Base-by-base conservation (phyloP, 768 basidiomycete genomes). In the Suillus bovinus region DNA sequence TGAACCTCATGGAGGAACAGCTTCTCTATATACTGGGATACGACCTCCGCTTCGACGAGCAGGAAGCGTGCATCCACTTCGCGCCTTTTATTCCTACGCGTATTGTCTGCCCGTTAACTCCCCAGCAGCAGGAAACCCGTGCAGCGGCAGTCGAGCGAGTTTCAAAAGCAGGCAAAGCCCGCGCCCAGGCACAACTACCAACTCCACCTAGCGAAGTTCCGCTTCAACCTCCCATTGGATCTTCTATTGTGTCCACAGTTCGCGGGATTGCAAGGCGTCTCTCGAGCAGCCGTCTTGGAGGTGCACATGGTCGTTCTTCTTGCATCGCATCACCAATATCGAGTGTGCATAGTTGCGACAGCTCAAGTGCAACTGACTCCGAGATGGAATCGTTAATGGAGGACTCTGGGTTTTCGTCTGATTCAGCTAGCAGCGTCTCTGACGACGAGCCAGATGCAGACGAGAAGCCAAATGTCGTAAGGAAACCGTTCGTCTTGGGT, bases 1-100 rank as follows among this genome's bases (percentile, higher is more conserved):
- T 98, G 75, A 97, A 96, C 76, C 82, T 96, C 64, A 99, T 99
- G 96, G 96, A 99, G 79, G 91, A 88, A 78, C 94, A 99, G 77
- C 85, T 99, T 33, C 86, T 99, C 59, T 90, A 84, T 74, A 81
- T 99, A 62, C 87, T 99, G 68, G 92, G 96, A 78, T 96, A 91
- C 73, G 89, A 98, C 74, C 86, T 99, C 61, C 87, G 93, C 54
- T 93, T 98, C 73, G 83, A 86, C 67, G 96, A 99, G 77, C 76
- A 78, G 31, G 94, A 97, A 69, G 88, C 90, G 10, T 83, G 89
- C 68, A 71, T 71, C 33, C 79, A 81, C 13, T 95, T 97, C 77
- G 83, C 81, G 13, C 88, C 91, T 3, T 88, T 91, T 76, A 81
- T 91, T 79, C 63, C 68, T 20, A 57, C 63, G 64, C 68, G 47